phyloP scores from a whole-genome alignment of 2,329 filamentous ascomycete species.

The Chaetomium olivaceum region DNA sequence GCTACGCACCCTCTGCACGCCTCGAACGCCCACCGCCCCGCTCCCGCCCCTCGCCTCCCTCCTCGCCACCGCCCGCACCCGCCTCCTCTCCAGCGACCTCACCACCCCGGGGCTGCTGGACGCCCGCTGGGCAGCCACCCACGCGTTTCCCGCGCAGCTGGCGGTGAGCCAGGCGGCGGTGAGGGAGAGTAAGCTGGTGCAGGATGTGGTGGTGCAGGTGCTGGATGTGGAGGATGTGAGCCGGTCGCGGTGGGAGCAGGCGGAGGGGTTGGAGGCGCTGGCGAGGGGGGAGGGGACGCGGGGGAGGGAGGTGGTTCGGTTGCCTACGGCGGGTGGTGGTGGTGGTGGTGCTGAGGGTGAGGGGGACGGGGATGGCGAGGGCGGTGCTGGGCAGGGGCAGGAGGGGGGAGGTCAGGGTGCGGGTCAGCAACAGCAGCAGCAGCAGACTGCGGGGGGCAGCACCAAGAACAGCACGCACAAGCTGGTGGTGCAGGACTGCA shows the following conservation, averaged over 20 bases:
- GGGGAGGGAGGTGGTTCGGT: slow-evolving; percentile 79
- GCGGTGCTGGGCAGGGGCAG: too few relatives aligned
- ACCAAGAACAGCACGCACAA: slow-evolving; percentile 67
- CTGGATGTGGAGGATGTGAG: slow-evolving; percentile 83
- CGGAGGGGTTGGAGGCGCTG: slow-evolving; percentile 75
- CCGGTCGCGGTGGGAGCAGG: slow-evolving; percentile 78
- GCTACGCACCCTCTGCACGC: slow-evolving; percentile 62
- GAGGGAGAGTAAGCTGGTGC: slow-evolving; percentile 57
- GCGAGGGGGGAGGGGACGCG: slow-evolving; percentile 72
- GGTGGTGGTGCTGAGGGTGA: slow-evolving; percentile 42
- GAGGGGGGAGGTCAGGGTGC: too few relatives aligned
- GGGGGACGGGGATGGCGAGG: slow-evolving; percentile 28
- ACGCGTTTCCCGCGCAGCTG: slow-evolving; percentile 53
- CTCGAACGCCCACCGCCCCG: slow-evolving; percentile 46
- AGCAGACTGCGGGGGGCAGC: slow-evolving; percentile 11
- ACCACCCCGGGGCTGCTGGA: slow-evolving; percentile 58
- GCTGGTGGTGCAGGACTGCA: slow-evolving; percentile 77
- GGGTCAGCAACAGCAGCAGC: slow-evolving; percentile 1
- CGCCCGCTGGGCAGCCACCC: slow-evolving; percentile 40
- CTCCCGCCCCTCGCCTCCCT: slow-evolving; percentile 67
- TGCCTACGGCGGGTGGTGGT: slow-evolving; percentile 42
- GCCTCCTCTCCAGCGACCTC: slow-evolving; percentile 77
- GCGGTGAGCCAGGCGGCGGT: slow-evolving; percentile 44
- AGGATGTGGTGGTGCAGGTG: slow-evolving; percentile 75
- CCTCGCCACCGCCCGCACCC: slow-evolving; percentile 76